Evolutionary conservation across 306 rosid genomes (phyloP).

Genomic region (Rosa lucieae): DNA sequence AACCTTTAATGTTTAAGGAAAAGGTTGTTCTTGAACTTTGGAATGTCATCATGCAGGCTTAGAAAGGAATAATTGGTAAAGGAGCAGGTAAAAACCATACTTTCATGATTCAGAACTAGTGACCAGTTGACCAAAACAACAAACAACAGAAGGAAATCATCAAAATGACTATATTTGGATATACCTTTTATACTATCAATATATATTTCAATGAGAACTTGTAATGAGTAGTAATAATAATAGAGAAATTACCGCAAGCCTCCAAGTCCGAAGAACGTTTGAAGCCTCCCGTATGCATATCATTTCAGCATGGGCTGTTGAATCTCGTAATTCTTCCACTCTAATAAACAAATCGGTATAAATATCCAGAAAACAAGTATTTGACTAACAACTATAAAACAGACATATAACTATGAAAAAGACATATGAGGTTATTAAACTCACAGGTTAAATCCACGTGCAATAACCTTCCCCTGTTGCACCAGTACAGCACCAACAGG

Average conservation of each 20-base stretch:
- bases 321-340: conserved; percentile 90
- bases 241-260: conserved; percentile 77
- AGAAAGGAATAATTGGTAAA: neutral
- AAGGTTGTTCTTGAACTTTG: neutral
- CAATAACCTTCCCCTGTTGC: conserved; percentile 81
- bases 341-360: conserved; percentile 44
- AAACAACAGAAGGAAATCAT: neutral
- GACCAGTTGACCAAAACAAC: neutral
- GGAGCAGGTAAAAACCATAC: neutral
- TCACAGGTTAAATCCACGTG: conserved; percentile 92
- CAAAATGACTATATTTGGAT: neutral
- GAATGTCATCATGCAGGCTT: neutral
- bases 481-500: conserved; percentile 98
- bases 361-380: conserved; percentile 22
- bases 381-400: neutral
- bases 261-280: conserved; percentile 72
- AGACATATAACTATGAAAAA: conserved; percentile 13
- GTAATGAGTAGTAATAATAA: neutral
- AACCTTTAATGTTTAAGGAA: neutral
- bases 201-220: neutral
- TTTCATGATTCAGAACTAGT: neutral
- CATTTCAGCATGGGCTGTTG: conserved; percentile 98
- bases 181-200: neutral
- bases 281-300: conserved; percentile 95
- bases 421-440: conserved; percentile 31